Percentiles rank a stretch among this genome's conserved stretches.
Evolutionary conservation across 257 asterid species (phyloP).

Genomic region (Nicotiana paniculata): DNA sequence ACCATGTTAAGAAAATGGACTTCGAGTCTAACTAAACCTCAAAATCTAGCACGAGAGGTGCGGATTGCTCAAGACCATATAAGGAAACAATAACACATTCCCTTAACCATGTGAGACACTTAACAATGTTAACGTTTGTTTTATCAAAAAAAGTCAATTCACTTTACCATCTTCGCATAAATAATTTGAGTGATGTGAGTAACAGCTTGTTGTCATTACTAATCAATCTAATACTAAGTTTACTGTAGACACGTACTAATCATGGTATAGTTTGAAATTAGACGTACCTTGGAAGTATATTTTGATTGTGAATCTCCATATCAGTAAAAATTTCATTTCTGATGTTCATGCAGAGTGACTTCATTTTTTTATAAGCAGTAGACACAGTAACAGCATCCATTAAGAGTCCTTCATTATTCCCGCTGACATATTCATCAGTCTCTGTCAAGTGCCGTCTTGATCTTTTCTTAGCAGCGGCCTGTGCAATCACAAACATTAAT

Average conservation of each 20-base stretch:
- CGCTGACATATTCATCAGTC: slow-evolving; percentile 50
- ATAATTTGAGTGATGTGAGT: neutral
- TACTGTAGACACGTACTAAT: neutral
- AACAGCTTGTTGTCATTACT: neutral
- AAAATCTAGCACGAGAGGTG: neutral
- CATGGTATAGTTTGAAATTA: neutral
- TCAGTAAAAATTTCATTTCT: slow-evolving; percentile 45
- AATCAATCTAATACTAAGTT: neutral
- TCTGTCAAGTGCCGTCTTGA: slow-evolving; percentile 46
- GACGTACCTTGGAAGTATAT: slow-evolving; percentile 49
- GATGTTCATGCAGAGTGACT: slow-evolving; percentile 36
- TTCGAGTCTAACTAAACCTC: neutral
- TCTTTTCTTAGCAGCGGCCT: slow-evolving; percentile 53
- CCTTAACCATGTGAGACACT: neutral
- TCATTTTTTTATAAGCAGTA: slow-evolving; percentile 46
- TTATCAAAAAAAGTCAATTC: neutral
- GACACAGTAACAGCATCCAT: slow-evolving; percentile 36
- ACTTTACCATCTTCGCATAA: neutral
- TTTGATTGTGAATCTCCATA: slow-evolving; percentile 44
- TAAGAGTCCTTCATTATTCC: slow-evolving; percentile 37
- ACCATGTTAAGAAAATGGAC: neutral
- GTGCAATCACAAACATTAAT: neutral
- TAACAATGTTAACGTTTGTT: neutral
- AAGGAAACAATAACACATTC: neutral
- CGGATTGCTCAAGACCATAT: neutral